Conservation (phyloP, 2,329 filamentous ascomycete species). For the Colletotrichum limetticola region DNA sequence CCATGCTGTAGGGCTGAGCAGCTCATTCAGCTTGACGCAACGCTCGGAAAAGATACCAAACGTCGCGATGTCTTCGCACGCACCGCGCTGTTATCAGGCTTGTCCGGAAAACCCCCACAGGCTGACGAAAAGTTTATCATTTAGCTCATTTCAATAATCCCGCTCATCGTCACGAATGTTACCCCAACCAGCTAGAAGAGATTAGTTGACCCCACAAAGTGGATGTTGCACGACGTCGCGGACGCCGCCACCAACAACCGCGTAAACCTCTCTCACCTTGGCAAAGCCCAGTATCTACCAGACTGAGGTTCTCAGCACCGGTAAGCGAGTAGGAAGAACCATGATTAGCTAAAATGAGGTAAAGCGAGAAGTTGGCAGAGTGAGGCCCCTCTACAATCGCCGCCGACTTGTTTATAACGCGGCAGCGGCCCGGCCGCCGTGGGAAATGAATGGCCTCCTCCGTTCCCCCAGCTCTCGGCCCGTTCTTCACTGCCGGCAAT, state of each 20-base stretch:
- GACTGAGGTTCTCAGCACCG: not conserved
- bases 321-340: slow-evolving; percentile 29
- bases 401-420: slow-evolving; percentile 16
- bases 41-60: not conserved
- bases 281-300: slow-evolving; percentile 13
- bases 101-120: not conserved
- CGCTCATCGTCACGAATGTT: slow-evolving; percentile 24
- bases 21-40: slow-evolving; percentile 9
- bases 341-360: not conserved
- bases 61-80: not conserved
- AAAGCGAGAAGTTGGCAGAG: not conserved
- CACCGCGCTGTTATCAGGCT: not conserved
- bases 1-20: slow-evolving; percentile 17
- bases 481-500: slow-evolving; percentile 14
- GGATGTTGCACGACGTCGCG: slow-evolving; percentile 33
- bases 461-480: slow-evolving; percentile 12
- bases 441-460: not conserved
- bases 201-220: slow-evolving; percentile 30
- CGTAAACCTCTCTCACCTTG: slow-evolving; percentile 2
- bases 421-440: slow-evolving; percentile 10
- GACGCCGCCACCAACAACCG: slow-evolving; percentile 14
- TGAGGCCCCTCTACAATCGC: not conserved
- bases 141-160: slow-evolving; percentile 24
- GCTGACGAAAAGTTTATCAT: slow-evolving; percentile 14
- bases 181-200: slow-evolving; percentile 12